Evolutionary conservation across 306 rosid genomes (phyloP).

Genomic region (Trifolium dubium): DNA sequence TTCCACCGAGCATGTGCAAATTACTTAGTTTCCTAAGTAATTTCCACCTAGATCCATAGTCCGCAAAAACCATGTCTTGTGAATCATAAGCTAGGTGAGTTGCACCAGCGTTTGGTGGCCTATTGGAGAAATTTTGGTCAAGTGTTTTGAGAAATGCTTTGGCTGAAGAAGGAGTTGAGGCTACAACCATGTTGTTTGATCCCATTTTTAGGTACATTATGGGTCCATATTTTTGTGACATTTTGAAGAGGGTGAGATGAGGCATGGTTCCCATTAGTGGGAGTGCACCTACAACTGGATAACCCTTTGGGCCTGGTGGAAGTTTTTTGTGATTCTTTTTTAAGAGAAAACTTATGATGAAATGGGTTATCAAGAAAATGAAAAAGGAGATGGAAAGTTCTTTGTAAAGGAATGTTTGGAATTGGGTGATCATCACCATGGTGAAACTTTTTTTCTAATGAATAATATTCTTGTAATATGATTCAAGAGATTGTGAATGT

Average conservation of each 20-base stretch:
- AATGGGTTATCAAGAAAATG: constrained; percentile 30
- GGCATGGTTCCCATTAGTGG: constrained; percentile 46
- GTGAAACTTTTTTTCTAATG: not conserved
- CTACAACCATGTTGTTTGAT: constrained; percentile 37
- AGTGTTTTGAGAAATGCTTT: constrained; percentile 43
- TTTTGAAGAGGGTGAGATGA: constrained; percentile 30
- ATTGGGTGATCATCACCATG: not conserved
- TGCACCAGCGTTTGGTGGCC: constrained; percentile 38
- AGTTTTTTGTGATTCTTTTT: not conserved
- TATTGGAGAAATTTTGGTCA: constrained; percentile 34
- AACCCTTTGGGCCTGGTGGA: constrained; percentile 43
- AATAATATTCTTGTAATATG: no score
- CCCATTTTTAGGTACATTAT: constrained; percentile 42
- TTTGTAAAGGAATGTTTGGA: constrained; percentile 22
- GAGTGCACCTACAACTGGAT: constrained; percentile 38
- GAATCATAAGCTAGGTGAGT: constrained; percentile 33
- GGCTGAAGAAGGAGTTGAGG: constrained; percentile 38
- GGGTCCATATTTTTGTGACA: constrained; percentile 45
- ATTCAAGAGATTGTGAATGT: not conserved
- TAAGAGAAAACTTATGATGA: not conserved
- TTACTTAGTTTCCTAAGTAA: constrained; percentile 39
- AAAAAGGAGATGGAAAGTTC: constrained; percentile 2
- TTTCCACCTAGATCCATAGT: constrained; percentile 38
- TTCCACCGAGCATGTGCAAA: constrained; percentile 42
- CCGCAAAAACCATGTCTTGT: constrained; percentile 40